Base-by-base conservation (phyloP, 768 basidiomycete species). In the Lepiota subincarnata region DNA sequence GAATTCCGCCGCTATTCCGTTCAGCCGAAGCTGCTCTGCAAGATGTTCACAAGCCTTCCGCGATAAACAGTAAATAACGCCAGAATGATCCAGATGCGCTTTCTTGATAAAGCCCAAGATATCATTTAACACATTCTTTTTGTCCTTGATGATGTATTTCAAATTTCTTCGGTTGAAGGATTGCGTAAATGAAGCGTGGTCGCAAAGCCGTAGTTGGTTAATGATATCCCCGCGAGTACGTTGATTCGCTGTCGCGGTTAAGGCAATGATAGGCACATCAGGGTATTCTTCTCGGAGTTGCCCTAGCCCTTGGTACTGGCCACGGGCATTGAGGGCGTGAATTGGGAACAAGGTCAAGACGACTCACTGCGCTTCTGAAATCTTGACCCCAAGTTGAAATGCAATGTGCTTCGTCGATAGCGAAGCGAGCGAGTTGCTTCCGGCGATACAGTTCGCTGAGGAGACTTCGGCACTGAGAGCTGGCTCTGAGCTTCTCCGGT, bases 131-230 rank as follows among this genome's bases (percentile, higher is more conserved):
- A 77, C 74, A 14, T 66, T 73, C 66, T 57, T 69, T 58, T 67
- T 75, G 42, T 56, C 69, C 55, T 63, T 72, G 69, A 72, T 91
- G 68, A 42, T 77, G 72, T 99, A 99, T 50, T 79, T 74, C 5
- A 99, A 76, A 66, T 99, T 99, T n/a, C 84, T 77, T 3, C 97
- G 87, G 63, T 99, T 98, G 73, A 97, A 97, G 0, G 94, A 95
- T 60, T 92, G 87, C 2, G 73, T 78, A 51, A 96, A 78, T 19
- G 80, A 74, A 8, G 78, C 75, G 49, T 83, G 80, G 53, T 76
- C 66, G 18, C 63, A 64, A 54, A 98, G 79, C 20, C 79, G 71
- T 7, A 98, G 81, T 11, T 81, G 82, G 14, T 73, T 66, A 49
- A 86, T 79, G 62, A 99, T 90, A 68, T 98, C 94, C 18, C 81